These are phyloP conservation scores for Candida mesenterica DNA, from an alignment of 1,139 yeast genomes.

Conservation along the genomic window DNA sequence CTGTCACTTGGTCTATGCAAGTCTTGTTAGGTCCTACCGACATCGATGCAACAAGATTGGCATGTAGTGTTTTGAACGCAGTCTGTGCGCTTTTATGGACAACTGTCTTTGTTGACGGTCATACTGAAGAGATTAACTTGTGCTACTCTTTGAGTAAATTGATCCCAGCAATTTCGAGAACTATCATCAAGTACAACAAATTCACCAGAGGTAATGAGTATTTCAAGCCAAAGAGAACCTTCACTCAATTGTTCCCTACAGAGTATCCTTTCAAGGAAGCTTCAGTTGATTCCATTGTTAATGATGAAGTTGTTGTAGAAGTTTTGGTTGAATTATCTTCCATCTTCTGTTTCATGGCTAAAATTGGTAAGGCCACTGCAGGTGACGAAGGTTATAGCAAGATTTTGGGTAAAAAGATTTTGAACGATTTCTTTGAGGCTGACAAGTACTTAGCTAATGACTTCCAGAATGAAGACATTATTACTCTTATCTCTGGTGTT, in stretches of 20 bases:
- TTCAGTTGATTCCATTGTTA: conserved; percentile 73
- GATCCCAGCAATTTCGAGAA: conserved; percentile 50
- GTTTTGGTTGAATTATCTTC: conserved; percentile 67
- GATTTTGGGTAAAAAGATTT: conserved; percentile 27
- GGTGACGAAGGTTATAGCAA: conserved; percentile 43
- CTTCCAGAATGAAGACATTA: conserved; percentile 42
- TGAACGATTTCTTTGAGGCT: conserved; percentile 34
- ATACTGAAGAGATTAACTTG: conserved; percentile 28
- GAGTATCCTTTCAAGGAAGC: conserved; percentile 62
- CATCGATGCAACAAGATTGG: conserved; percentile 59
- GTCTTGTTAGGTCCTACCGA: conserved; percentile 55
- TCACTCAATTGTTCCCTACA: conserved; percentile 67
- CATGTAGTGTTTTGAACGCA: conserved; percentile 55
- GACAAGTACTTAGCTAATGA: conserved; percentile 32
- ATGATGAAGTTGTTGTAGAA: conserved; percentile 71
- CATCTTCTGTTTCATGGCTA: conserved; percentile 56
- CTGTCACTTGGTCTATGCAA: conserved; percentile 65
- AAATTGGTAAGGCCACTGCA: conserved; percentile 47
- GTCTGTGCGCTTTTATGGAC: conserved; percentile 44
- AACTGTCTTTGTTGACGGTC: conserved; percentile 22
- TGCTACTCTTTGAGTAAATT: conserved; percentile 51
- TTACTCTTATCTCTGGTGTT: conserved; percentile 52
- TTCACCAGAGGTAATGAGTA: conserved; percentile 50
- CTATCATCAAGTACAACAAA: conserved; percentile 54
- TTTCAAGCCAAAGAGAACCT: conserved; percentile 60